These are phyloP conservation scores for Pittosporum tobira DNA, from an alignment of 129 eudicot genomes.

Conservation along the genomic window DNA sequence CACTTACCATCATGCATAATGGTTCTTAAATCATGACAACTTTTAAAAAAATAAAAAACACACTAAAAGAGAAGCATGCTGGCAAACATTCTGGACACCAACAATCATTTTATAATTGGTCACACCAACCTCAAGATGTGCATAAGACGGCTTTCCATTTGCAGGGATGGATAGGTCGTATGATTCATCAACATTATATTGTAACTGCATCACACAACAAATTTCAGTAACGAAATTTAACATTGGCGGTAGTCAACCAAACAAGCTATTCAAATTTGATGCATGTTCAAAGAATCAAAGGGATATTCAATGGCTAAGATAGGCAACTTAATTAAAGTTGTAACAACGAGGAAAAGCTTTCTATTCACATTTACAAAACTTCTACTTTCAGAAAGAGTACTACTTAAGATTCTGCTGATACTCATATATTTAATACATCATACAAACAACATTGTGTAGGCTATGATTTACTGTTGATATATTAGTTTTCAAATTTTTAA, in stretches of 20 bases:
- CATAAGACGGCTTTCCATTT: constrained; percentile 48
- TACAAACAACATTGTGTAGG: not conserved
- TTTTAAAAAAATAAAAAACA: too few species aligned
- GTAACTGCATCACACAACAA: constrained; percentile 52
- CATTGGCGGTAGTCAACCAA: not conserved
- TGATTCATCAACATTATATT: constrained; percentile 72
- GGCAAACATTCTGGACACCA: not conserved
- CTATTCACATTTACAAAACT: not conserved
- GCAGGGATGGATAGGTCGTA: constrained; percentile 49
- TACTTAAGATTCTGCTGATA: not conserved
- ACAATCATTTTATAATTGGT: not conserved
- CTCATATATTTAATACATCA: not conserved
- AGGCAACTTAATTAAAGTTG: not conserved
- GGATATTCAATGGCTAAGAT: not conserved
- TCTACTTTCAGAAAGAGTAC: not conserved
- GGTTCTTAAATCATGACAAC: not conserved
- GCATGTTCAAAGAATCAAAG: not conserved
- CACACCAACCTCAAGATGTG: constrained; percentile 53
- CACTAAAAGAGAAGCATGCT: not conserved
- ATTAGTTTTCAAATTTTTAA: not conserved
- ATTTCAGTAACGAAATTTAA: constrained; percentile 8
- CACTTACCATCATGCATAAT: not conserved
- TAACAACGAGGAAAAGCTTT: not conserved
- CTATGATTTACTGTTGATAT: not conserved
- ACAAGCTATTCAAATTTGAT: too few species aligned